These are phyloP conservation scores for Peterozyma xylosa DNA, from an alignment of 805 yeast genomes.

Conservation along the genomic window DNA sequence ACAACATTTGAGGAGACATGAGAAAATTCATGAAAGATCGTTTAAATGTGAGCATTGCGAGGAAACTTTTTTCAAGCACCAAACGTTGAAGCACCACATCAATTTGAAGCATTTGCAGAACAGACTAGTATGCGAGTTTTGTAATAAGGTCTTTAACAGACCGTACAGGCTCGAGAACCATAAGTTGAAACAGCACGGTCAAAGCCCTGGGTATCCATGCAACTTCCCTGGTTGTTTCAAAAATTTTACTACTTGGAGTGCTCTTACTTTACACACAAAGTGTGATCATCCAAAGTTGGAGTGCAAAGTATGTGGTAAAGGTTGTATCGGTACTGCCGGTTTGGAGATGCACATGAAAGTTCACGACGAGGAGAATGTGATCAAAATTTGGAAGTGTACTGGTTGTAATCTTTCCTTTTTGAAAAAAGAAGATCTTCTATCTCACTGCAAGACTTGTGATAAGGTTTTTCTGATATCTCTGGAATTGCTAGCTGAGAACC, in stretches of 20 bases:
- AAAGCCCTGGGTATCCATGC: constrained; percentile 46
- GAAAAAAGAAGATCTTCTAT: constrained; percentile 47
- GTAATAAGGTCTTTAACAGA: constrained; percentile 57
- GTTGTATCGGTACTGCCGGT: constrained; percentile 67
- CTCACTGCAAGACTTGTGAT: constrained; percentile 49
- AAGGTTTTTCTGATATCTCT: not conserved
- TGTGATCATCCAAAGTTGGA: constrained; percentile 63
- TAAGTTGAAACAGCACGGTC: constrained; percentile 56
- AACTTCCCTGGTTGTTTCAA: constrained; percentile 53
- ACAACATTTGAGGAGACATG: constrained; percentile 83
- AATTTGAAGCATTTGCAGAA: constrained; percentile 50
- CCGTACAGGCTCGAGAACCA: constrained; percentile 66
- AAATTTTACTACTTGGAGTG: constrained; percentile 65
- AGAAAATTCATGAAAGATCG: constrained; percentile 67
- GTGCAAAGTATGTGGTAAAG: constrained; percentile 61
- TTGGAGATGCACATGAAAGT: constrained; percentile 64
- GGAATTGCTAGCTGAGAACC: too few relatives aligned
- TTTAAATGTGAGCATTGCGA: constrained; percentile 61
- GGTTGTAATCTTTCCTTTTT: constrained; percentile 43
- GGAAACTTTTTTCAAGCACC: constrained; percentile 67
- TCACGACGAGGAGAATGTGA: constrained; percentile 47
- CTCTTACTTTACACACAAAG: constrained; percentile 62
- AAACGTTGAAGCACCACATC: constrained; percentile 67
- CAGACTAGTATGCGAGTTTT: constrained; percentile 47
- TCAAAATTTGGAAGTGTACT: constrained; percentile 63